These are phyloP conservation scores for Striga asiatica DNA, from an alignment of 257 asterid species.

Conservation along the genomic window DNA sequence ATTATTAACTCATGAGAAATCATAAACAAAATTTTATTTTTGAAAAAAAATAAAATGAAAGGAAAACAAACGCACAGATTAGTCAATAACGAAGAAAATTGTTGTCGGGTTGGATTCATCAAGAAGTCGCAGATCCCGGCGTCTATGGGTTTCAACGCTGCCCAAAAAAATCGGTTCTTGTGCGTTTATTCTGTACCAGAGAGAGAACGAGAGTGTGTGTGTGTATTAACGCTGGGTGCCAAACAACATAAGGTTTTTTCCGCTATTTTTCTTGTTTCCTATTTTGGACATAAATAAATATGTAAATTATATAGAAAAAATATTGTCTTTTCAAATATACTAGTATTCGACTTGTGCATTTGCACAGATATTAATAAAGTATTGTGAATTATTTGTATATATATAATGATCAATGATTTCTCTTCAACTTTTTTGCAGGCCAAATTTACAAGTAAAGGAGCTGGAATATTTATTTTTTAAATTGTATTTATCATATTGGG, in stretches of 20 bases:
- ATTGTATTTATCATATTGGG: too few species aligned
- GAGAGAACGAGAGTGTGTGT: too few species aligned
- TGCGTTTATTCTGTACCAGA: constrained; percentile 9
- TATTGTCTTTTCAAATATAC: too few species aligned
- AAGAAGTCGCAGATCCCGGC: constrained; percentile 40
- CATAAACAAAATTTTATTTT: not conserved
- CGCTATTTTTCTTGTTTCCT: constrained; percentile 12
- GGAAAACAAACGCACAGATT: constrained; percentile 15
- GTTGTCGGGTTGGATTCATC: constrained; percentile 19
- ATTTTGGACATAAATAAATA: too few species aligned
- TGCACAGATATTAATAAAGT: too few species aligned
- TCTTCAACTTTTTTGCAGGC: too few species aligned
- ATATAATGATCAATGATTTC: too few species aligned
- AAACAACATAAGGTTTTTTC: constrained; percentile 18
- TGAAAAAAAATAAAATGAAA: not conserved
- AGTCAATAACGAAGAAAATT: constrained; percentile 11
- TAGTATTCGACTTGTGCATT: too few species aligned
- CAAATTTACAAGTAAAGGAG: too few species aligned
- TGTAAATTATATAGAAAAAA: too few species aligned
- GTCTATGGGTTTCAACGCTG: constrained; percentile 19
- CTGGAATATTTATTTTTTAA: too few species aligned
- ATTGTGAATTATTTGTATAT: too few species aligned
- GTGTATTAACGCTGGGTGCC: constrained; percentile 8
- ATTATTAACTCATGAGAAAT: not conserved
- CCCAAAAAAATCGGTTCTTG: constrained; percentile 19